Base-by-base conservation (phyloP, 208 protist genomes). In the Wallacemonas rigidus region DNA sequence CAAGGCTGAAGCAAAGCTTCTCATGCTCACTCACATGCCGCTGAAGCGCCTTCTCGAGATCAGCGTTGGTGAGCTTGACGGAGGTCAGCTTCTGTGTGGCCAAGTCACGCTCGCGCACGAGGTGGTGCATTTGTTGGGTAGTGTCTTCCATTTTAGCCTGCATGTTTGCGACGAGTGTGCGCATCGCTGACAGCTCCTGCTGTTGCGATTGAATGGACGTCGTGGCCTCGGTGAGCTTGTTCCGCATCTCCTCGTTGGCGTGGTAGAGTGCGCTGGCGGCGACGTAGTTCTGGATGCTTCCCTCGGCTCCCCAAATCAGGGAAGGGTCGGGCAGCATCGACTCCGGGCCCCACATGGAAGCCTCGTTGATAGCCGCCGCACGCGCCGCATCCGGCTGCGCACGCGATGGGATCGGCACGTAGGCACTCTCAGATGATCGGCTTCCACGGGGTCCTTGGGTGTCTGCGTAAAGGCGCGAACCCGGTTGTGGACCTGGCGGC, bases 231-330 rank as follows among this genome's bases (percentile, higher is more conserved):
- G 89, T 82, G 35, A 95, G 79, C 71, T 91, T 83, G 14, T 86
- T 82, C 15, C 88, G 93, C 56, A 97, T 76, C 72, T 95, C 84
- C 81, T 94, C 89, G 77, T 95, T 97, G 41, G 90, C 84, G 70
- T 94, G 83, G 74, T 94, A 94, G 38, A 97, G 82, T 12, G 88
- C 90, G 53, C 81, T 91, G 4, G 90, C 88, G 17, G 86, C 85
- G n/a, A 93, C 83, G 56, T 91, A 94, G 65, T 90, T 89, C 55
- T 91, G 86, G 17, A 92, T 67, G 65, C 83, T 91, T 60, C 82
- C 85, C 67, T 97, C 92, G 44, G 85, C 86, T 9, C 92, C 92
- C 90, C 92, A 97, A 48, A 97, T 82, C 87, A 97, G 90, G 1
- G 86, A 77, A 0, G 90, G 92, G 69, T 97, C 92, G 1, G 92